Conservation (phyloP, 257 asterid genomes). For the Capsicum chinense region DNA sequence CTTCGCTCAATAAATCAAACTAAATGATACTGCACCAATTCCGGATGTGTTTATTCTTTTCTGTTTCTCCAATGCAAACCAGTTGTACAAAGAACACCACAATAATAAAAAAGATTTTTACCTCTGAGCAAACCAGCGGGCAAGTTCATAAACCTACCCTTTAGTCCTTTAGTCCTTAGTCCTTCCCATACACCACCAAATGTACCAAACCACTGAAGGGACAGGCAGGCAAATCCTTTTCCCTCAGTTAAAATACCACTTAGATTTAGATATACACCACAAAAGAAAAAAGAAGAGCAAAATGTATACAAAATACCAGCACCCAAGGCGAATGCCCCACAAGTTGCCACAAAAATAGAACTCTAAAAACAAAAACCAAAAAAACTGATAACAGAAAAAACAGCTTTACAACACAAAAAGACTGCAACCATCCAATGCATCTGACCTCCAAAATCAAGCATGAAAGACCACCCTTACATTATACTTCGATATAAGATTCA, state of each 20-base stretch:
- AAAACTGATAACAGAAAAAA: slow-evolving; percentile 14
- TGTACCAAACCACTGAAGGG: neutral
- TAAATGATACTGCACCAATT: neutral
- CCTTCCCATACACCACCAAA: neutral
- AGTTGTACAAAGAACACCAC: neutral
- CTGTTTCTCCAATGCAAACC: neutral
- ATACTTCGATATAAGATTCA: slow-evolving; percentile 3
- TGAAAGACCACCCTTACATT: slow-evolving; percentile 17
- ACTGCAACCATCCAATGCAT: slow-evolving; percentile 21
- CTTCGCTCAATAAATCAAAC: neutral
- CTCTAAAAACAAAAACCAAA: slow-evolving; percentile 26
- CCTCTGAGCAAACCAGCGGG: neutral
- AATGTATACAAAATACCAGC: slow-evolving; percentile 27
- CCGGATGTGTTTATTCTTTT: neutral
- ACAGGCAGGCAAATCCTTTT: slow-evolving; percentile 4
- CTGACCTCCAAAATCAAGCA: slow-evolving; percentile 28
- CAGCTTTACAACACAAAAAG: slow-evolving; percentile 28
- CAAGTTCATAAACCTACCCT: neutral
- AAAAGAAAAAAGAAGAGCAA: neutral
- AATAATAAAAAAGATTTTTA: neutral
- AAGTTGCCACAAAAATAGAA: slow-evolving; percentile 16
- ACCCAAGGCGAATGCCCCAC: slow-evolving; percentile 10
- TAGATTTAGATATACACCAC: slow-evolving; percentile 5
- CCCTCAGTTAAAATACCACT: slow-evolving; percentile 14
- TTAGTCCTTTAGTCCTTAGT: too few relatives aligned